Evolutionary conservation across 441 rosid genomes (phyloP).

Genomic region (Euphorbia celastroides): DNA sequence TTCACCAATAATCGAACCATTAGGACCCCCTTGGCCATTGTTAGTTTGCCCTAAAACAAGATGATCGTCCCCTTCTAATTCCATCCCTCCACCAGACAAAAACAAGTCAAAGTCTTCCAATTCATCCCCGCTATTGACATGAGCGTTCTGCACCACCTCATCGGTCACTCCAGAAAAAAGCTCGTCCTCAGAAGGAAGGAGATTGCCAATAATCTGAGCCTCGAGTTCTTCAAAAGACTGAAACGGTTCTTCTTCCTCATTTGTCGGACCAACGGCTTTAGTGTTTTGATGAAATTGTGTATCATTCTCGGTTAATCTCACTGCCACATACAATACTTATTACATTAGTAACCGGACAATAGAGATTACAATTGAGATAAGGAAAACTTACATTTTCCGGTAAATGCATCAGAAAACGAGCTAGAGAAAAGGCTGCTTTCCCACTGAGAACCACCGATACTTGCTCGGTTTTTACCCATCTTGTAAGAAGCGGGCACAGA

Average conservation of each 20-base stretch:
- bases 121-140: slow-evolving; percentile 27
- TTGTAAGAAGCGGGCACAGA: slow-evolving; percentile 25
- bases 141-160: slow-evolving; percentile 30
- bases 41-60: slow-evolving; percentile 17
- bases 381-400: slow-evolving; percentile 44
- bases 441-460: slow-evolving; percentile 29
- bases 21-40: slow-evolving; percentile 22
- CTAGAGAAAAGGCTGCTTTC: slow-evolving; percentile 74
- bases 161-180: slow-evolving; percentile 63
- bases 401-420: slow-evolving; percentile 56
- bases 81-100: slow-evolving; percentile 71
- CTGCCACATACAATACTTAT: slow-evolving; percentile 35
- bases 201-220: slow-evolving; percentile 72
- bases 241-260: slow-evolving; percentile 42
- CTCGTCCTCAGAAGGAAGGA: slow-evolving; percentile 75
- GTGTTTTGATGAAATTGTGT: slow-evolving; percentile 32
- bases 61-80: slow-evolving; percentile 47
- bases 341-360: slow-evolving; percentile 14
- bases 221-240: slow-evolving; percentile 69
- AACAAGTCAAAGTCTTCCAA: slow-evolving; percentile 68
- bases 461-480: slow-evolving; percentile 25
- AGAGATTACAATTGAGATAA: neutral
- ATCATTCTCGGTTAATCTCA: slow-evolving; percentile 36
- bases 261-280: slow-evolving; percentile 31
- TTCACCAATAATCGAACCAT: slow-evolving; percentile 35